Percentiles rank a stretch among this genome's conserved stretches.
Conservation (phyloP, 148 eudicot genomes). For the Euryodendron excelsum region DNA sequence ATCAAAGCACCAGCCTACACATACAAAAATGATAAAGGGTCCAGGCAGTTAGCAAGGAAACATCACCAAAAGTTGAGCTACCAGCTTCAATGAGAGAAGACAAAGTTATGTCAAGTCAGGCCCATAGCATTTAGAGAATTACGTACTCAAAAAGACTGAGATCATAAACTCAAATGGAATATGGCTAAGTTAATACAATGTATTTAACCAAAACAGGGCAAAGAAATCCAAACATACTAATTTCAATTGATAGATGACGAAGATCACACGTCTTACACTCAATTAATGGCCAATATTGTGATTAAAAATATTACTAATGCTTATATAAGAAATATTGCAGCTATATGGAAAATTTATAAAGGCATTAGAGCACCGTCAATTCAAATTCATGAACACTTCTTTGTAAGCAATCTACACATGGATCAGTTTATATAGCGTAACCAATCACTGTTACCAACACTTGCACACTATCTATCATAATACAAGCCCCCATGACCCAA, state of each 20-base stretch:
- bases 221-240: neutral
- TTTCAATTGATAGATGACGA: neutral
- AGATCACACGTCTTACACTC: neutral
- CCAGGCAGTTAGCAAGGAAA: neutral
- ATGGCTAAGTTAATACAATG: neutral
- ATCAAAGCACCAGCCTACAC: slow-evolving; percentile 78
- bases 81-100: neutral
- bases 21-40: neutral
- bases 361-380: neutral
- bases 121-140: neutral
- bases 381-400: neutral
- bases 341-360: too few species aligned
- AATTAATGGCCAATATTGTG: neutral
- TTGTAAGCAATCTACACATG: neutral
- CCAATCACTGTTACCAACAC: neutral
- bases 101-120: neutral
- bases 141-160: neutral
- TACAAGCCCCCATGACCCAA: neutral
- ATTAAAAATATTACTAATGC: neutral
- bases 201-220: neutral
- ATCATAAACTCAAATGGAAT: neutral
- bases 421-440: neutral
- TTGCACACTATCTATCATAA: neutral
- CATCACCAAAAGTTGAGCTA: neutral
- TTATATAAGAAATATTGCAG: neutral